Conservation (phyloP, 495 filamentous ascomycete species). For the Haplographium delicatum region DNA sequence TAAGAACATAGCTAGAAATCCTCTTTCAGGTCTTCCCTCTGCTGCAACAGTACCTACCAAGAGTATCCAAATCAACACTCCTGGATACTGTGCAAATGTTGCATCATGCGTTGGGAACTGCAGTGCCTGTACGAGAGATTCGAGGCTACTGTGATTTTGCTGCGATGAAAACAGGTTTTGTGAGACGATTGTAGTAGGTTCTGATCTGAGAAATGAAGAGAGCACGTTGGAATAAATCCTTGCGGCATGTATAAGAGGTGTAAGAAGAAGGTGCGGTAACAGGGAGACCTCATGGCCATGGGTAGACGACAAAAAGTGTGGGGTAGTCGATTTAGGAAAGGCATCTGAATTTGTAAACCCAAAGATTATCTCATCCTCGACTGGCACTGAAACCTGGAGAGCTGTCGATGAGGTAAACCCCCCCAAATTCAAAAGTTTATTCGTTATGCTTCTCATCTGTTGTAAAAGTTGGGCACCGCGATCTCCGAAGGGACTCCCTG, state of each 20-base stretch:
- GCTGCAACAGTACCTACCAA: neutral
- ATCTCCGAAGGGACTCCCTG: neutral
- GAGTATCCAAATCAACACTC: conserved; percentile 1
- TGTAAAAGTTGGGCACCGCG: neutral
- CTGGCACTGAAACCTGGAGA: neutral
- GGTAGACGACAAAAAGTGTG: neutral
- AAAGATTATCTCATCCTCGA: neutral
- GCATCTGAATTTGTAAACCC: neutral
- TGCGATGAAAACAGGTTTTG: neutral
- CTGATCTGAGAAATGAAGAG: neutral
- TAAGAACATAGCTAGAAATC: conserved; percentile 1
- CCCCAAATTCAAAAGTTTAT: neutral
- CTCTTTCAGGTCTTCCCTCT: neutral
- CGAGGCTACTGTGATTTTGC: neutral
- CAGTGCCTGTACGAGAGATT: neutral
- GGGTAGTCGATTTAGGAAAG: neutral
- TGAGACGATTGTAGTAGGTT: neutral
- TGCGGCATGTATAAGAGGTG: neutral
- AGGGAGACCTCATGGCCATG: neutral
- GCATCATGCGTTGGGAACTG: neutral
- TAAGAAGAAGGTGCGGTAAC: neutral
- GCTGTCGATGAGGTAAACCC: neutral
- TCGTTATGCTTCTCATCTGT: neutral
- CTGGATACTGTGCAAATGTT: neutral
- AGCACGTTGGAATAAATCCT: neutral